Conservation (phyloP, 345 rosid species). For the Turritis glabra region DNA sequence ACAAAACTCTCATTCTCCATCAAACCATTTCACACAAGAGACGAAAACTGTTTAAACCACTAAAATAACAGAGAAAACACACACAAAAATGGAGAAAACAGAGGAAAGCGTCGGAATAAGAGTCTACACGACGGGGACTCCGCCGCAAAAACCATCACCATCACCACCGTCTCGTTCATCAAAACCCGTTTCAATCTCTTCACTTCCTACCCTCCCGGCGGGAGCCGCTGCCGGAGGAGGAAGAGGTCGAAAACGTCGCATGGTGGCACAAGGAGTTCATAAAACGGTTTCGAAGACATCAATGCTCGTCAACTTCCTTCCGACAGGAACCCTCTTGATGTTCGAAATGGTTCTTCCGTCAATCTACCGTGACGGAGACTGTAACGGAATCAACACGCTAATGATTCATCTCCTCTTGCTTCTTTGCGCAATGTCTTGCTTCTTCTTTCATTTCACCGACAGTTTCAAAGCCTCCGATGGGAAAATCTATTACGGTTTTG, state of each 20-base stretch:
- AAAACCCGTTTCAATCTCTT: conserved; percentile 27
- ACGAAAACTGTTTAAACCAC: neutral
- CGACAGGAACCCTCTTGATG: conserved; percentile 77
- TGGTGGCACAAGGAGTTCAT: conserved; percentile 70
- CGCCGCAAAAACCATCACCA: conserved; percentile 39
- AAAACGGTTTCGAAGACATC: conserved; percentile 74
- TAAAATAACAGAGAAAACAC: neutral
- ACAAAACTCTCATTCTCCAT: neutral
- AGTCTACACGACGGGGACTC: conserved; percentile 53
- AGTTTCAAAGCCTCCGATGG: conserved; percentile 66
- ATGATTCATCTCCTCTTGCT: conserved; percentile 57
- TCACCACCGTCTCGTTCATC: conserved; percentile 28
- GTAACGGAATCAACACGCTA: conserved; percentile 54
- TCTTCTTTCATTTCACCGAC: conserved; percentile 78
- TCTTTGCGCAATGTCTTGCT: conserved; percentile 66
- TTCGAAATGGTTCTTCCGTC: conserved; percentile 84
- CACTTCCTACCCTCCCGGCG: conserved; percentile 30
- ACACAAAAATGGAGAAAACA: conserved; percentile 50
- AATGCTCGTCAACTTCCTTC: conserved; percentile 68
- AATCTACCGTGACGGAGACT: conserved; percentile 53
- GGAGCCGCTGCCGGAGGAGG: conserved; percentile 30
- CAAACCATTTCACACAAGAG: neutral
- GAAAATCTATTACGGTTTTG: conserved; percentile 69
- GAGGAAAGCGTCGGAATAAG: conserved; percentile 55
- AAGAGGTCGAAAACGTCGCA: conserved; percentile 51